Percentiles rank a stretch among this genome's conserved stretches.
Evolutionary conservation across 495 filamentous ascomycete species (phyloP).

Genomic region (Entonaema liquescens): DNA sequence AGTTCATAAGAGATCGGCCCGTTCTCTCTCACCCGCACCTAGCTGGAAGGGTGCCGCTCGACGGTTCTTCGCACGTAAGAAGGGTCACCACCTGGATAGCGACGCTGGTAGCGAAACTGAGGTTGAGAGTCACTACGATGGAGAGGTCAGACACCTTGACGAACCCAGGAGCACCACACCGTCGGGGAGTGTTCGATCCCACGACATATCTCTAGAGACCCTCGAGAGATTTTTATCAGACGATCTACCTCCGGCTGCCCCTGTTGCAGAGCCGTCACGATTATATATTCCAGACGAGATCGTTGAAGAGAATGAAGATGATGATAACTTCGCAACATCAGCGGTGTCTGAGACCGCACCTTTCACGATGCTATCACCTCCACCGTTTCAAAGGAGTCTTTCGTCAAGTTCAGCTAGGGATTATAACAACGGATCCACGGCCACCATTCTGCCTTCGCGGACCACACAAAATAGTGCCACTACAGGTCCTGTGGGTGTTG

Average conservation of each 20-base stretch:
- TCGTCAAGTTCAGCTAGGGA: constrained; percentile 42
- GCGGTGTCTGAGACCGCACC: constrained; percentile 53
- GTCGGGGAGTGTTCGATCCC: constrained; percentile 50
- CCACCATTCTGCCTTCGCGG: constrained; percentile 13
- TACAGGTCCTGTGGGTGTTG: neutral
- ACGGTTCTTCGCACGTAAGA: constrained; percentile 53
- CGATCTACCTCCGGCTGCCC: constrained; percentile 43
- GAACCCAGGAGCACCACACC: constrained; percentile 48
- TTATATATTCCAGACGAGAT: constrained; percentile 61
- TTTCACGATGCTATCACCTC: constrained; percentile 59
- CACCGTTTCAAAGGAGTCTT: constrained; percentile 52
- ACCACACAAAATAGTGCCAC: neutral
- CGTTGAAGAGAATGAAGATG: constrained; percentile 61
- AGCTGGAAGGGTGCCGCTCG: constrained; percentile 54
- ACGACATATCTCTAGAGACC: constrained; percentile 59
- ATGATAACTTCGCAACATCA: constrained; percentile 63
- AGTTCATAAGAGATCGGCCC: constrained; percentile 56
- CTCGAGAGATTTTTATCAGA: constrained; percentile 55
- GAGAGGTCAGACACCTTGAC: constrained; percentile 29
- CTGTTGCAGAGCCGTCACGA: constrained; percentile 37
- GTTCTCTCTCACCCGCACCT: constrained; percentile 58
- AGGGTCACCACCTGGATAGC: constrained; percentile 18
- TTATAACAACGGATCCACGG: constrained; percentile 19
- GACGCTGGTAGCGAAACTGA: constrained; percentile 38
- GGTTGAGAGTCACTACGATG: constrained; percentile 29